A percentile compares a stretch with the other conserved stretches of the same genome.
These are phyloP conservation scores for Cicer arietinum DNA, from an alignment of 306 rosid genomes.

Conservation along the genomic window DNA sequence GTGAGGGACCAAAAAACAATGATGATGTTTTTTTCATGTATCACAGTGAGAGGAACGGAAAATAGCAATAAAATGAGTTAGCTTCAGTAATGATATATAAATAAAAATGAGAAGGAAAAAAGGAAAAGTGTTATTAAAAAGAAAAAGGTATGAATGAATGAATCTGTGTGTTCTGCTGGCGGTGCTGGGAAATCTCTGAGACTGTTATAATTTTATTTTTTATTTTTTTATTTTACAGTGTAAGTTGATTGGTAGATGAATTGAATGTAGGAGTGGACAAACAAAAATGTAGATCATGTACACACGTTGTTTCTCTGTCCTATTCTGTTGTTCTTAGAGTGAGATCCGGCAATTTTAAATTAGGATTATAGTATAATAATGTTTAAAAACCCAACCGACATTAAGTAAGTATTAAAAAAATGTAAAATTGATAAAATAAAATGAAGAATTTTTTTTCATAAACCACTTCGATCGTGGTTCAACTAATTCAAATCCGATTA, in stretches of 20 bases:
- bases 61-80: neutral
- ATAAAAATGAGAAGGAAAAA: neutral
- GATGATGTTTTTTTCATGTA: neutral
- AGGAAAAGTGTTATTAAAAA: neutral
- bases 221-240: neutral
- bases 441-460: no score
- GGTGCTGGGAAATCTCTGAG: neutral
- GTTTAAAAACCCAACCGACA: no score
- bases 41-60: neutral
- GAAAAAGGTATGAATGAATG: neutral
- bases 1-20: conserved; percentile 39
- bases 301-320: neutral
- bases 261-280: conserved; percentile 7
- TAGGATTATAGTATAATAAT: no score
- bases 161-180: neutral
- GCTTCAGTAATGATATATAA: conserved; percentile 32
- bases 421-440: no score
- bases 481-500: no score
- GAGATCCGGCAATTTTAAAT: neutral
- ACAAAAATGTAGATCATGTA: neutral
- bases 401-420: no score
- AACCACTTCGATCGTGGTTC: no score
- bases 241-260: neutral
- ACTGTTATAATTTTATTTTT: neutral
- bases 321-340: neutral